phyloP scores from a whole-genome alignment of 306 rosid genomes.

The Pyrus betulifolia region DNA sequence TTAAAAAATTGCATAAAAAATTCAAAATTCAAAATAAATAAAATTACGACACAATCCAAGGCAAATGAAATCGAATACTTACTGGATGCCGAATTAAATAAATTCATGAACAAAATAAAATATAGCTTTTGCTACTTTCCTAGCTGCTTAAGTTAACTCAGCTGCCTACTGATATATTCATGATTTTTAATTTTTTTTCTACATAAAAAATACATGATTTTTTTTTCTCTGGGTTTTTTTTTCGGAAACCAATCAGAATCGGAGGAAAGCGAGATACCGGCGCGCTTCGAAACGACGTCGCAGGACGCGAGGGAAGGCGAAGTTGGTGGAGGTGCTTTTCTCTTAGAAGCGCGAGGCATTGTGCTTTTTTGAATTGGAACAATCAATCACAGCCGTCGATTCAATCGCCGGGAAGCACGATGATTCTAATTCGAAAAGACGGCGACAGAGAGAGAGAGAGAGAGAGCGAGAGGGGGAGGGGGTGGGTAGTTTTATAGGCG shows the following conservation, averaged over 20 bases:
- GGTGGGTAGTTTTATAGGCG: background rate
- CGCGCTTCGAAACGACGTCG: conserved; percentile 35
- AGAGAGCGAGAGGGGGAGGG: background rate
- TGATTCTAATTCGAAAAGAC: background rate
- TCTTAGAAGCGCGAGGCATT: conserved; percentile 57
- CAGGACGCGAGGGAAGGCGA: conserved; percentile 24
- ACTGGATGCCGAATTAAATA: background rate
- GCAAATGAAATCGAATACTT: background rate
- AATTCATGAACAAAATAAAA: background rate
- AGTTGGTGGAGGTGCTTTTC: conserved; percentile 39
- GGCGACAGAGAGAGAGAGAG: background rate
- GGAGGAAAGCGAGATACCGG: conserved; percentile 32
- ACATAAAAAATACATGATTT: background rate
- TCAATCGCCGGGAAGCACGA: background rate
- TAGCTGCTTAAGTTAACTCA: background rate
- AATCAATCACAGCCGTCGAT: background rate
- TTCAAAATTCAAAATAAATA: background rate
- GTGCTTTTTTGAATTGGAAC: background rate
- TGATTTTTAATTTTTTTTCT: background rate
- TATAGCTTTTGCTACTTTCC: background rate
- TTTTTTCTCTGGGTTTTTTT: background rate
- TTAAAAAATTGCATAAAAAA: background rate
- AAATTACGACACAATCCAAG: background rate
- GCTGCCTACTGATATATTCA: background rate
- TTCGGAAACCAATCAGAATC: conserved; percentile 22